Base-by-base conservation (phyloP, 805 yeast genomes). In the Candida piceae region DNA sequence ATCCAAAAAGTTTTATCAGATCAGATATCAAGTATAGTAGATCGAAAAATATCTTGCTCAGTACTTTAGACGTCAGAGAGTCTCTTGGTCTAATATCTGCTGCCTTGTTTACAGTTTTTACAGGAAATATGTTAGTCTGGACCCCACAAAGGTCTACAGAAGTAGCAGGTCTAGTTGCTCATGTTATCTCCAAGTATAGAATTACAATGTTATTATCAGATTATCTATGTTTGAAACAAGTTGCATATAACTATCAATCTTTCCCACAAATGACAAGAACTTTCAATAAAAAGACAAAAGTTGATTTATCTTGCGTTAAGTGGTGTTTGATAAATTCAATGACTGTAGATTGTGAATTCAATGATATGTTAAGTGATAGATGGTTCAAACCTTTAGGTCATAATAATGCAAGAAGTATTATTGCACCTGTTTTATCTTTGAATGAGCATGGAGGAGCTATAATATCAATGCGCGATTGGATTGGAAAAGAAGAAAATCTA, bases 361-460 rank as follows among this genome's bases (percentile, higher is more conserved):
- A 88, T 48, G 95, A 86, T 46, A 80, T 93, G 56, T 66, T 93
- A 28, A 78, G 94, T 10, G 90, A 87, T 45, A 70, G 97, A 39
- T 93, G 95, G 87, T 67, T 93, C 32, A 74, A 80, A 46, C 97
- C 97, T 2, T 60, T 93, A 36, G 98, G 98, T 0, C 87, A 95
- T 52, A 72, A 67, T 37, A 75, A 74, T 36, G 81, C 95, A 0
- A 72, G 82, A 25, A 75, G 77, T 35, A 84, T 87, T 4, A 81
- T 88, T 20, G 80, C 95, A 0, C 99, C 99, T 0, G 74, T 93
- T 67, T 66, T 93, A 30, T 84, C 96, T 0, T 64, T 93, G 34
- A 77, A 84, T 45, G 98, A 93, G 55, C 94, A 88, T 52, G 98
- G 98, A 23, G 99, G 99, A 2, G 85, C 90, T 76, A 88, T 89